Evolutionary conservation across 1,284 basidiomycete species (phyloP), one percentile per base, ranked within the genome.

Genomic region (Sphaerobolus stellatus): DNA sequence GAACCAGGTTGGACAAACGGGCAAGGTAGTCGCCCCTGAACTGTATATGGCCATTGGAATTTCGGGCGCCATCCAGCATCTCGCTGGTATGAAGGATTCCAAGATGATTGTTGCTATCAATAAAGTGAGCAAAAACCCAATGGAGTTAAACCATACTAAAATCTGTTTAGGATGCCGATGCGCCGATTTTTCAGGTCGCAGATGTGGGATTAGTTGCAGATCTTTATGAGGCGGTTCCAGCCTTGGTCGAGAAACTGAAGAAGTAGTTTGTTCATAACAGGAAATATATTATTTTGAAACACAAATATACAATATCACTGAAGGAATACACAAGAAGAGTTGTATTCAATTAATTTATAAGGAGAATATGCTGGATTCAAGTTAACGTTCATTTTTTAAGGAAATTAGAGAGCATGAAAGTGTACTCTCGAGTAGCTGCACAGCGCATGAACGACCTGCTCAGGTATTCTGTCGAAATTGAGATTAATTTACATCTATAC

Each of bases 21-120:
- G 97, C 57, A 99, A 99, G 75, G 87, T 94, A 36, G 92, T 95
- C 43, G 92, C 92, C 5, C 96, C 95, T 0, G 92, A 98, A 71
- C 77, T 99, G 55, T 99, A 99, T 74, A 82, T 99, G 68, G 97
- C 97, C 14, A 72, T 99, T 48, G 97, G 97, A 59, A 99, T 99
- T 66, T 97, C 93, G 28, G 97, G 97, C 43, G 97, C 94, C 22
- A 99, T 99, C 65, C 97, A 99, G 75, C 97, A 99, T 77, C 78
- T 99, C 59, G 97, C 97, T 27, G 97, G 97, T 29, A 99, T 99
- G 97, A 99, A 99, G 73, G 97, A 99, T 71, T 94, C 92, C 18
- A 99, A 99, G 77, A 80, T 98, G 64, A 99, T 99, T 62, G 95
- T 98, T 27, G 96, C 97, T 6, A 86, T 99, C 63, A 99, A 99